A percentile compares a stretch with the other conserved stretches of the same genome.
Conservation (phyloP, 2,329 filamentous ascomycete species). For the Xylariaceae sp. region DNA sequence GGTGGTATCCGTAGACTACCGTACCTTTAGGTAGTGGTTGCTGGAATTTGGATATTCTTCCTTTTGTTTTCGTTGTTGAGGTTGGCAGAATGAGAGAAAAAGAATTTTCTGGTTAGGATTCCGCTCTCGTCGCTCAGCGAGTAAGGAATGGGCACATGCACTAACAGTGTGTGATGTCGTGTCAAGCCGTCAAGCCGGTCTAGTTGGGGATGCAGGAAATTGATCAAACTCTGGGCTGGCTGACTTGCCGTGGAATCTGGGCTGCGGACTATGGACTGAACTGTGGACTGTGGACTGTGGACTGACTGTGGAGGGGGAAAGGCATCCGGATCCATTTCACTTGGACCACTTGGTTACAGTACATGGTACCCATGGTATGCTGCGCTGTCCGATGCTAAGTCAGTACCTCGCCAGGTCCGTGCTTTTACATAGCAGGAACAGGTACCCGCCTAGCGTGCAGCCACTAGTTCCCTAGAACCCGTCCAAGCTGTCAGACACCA, state of each 20-base stretch:
- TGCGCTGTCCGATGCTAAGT: background rate
- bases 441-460: slow-evolving; percentile 3
- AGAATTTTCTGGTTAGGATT: slow-evolving; percentile 21
- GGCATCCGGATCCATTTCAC: background rate
- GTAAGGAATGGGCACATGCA: slow-evolving; percentile 31
- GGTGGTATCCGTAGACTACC: background rate
- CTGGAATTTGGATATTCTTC: background rate
- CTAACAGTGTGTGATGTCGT: slow-evolving; percentile 31
- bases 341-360: no score
- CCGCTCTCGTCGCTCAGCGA: slow-evolving; percentile 27
- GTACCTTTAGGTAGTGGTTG: background rate
- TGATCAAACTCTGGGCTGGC: slow-evolving; percentile 21
- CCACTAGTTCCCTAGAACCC: no score
- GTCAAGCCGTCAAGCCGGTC: slow-evolving; percentile 28
- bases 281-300: no score
- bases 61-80: background rate
- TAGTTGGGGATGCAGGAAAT: slow-evolving; percentile 26
- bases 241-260: slow-evolving; percentile 10
- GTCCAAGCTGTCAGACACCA: no score
- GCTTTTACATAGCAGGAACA: background rate
- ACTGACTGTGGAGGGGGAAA: background rate
- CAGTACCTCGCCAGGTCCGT: background rate
- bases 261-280: background rate
- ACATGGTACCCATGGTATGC: no score
- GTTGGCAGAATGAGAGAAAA: background rate